Evolutionary conservation across 2,329 filamentous ascomycete species (phyloP).

Genomic region (Pestalotiopsis sp.): DNA sequence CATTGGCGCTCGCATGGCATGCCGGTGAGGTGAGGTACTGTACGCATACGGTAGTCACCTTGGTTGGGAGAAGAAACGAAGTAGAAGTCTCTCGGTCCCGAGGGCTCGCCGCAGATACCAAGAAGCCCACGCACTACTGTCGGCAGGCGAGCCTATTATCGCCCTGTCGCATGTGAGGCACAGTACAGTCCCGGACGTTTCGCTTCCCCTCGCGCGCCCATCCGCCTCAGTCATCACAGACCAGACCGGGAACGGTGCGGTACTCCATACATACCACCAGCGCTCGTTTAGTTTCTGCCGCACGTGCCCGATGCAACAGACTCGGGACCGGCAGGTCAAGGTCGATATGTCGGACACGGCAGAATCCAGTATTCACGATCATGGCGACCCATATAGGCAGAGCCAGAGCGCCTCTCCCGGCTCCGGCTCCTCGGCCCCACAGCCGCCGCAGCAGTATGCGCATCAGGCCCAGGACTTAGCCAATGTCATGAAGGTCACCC

Average conservation of each 20-base stretch:
- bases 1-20: neutral
- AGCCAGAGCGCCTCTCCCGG: constrained; percentile 16
- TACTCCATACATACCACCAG: neutral
- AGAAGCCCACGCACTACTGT: neutral
- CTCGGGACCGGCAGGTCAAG: constrained; percentile 40
- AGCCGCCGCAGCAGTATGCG: constrained; percentile 35
- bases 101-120: neutral
- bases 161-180: neutral
- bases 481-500: constrained; percentile 56
- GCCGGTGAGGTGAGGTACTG: neutral
- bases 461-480: constrained; percentile 37
- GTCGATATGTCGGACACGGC: constrained; percentile 18
- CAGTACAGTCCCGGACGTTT: neutral
- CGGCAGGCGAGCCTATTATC: neutral
- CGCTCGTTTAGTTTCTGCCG: neutral
- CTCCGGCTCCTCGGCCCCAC: constrained; percentile 18
- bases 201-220: neutral
- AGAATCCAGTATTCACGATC: constrained; percentile 15
- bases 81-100: neutral
- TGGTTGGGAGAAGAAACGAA: neutral
- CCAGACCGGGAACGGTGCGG: neutral
- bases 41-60: neutral
- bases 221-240: neutral
- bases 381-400: constrained; percentile 19
- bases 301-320: constrained; percentile 35